Evolutionary conservation across 257 asterid genomes (phyloP).

Genomic region (Solanum chiquidenum): DNA sequence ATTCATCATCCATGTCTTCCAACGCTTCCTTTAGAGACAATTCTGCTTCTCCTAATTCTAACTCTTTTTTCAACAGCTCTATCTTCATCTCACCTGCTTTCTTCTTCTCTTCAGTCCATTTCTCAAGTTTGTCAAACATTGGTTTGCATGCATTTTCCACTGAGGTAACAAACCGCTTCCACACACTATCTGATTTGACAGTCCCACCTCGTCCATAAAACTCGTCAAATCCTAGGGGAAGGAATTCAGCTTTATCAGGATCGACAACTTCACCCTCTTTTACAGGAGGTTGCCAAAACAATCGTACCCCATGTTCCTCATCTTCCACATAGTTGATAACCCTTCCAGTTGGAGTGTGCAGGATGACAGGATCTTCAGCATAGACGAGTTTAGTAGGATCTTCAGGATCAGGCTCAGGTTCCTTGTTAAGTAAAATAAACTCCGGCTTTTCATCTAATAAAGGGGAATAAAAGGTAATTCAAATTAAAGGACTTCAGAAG

Average conservation of each 20-base stretch:
- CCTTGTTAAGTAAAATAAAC: conserved; percentile 63
- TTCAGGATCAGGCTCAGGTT: conserved; percentile 88
- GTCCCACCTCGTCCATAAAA: conserved; percentile 49
- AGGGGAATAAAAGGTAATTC: background rate
- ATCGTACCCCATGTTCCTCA: conserved; percentile 75
- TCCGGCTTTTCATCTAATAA: conserved; percentile 64
- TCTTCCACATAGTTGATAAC: conserved; percentile 77
- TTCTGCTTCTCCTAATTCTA: conserved; percentile 66
- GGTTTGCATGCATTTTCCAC: conserved; percentile 28
- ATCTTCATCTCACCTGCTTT: conserved; percentile 34
- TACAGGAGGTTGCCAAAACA: conserved; percentile 73
- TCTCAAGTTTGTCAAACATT: conserved; percentile 27
- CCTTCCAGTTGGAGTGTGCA: conserved; percentile 90
- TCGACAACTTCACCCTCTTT: conserved; percentile 50
- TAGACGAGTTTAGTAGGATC: conserved; percentile 63
- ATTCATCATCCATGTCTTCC: conserved; percentile 61
- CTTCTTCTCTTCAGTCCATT: conserved; percentile 64
- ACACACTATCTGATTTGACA: conserved; percentile 17
- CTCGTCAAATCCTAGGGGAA: conserved; percentile 85
- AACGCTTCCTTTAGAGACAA: conserved; percentile 59
- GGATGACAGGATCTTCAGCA: conserved; percentile 72
- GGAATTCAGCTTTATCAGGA: conserved; percentile 53
- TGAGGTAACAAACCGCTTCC: conserved; percentile 24
- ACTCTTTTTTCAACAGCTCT: conserved; percentile 42
- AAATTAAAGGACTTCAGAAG: background rate